These are phyloP conservation scores for Colletotrichum graminicola DNA, from an alignment of 2,329 filamentous ascomycete species.

Conservation along the genomic window DNA sequence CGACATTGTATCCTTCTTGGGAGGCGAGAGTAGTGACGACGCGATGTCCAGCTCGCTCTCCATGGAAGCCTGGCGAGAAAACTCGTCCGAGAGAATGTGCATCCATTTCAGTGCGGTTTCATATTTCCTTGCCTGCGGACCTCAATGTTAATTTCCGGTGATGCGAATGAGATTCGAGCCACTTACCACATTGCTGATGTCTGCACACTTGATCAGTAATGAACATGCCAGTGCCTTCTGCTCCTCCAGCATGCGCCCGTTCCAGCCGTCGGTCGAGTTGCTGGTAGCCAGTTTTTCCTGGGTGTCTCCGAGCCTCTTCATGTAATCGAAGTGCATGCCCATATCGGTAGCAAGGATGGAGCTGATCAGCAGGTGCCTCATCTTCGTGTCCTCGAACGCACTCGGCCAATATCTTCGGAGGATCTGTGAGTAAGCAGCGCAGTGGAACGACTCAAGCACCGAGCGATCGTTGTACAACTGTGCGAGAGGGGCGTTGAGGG, in stretches of 20 bases:
- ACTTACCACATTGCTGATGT: slow-evolving; percentile 97
- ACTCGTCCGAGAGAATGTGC: slow-evolving; percentile 93
- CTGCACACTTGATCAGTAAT: slow-evolving; percentile 95
- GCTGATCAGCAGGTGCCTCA: slow-evolving; percentile 94
- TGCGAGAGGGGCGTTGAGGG: slow-evolving; percentile 90
- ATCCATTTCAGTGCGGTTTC: slow-evolving; percentile 90
- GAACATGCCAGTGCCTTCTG: slow-evolving; percentile 87
- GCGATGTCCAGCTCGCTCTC: slow-evolving; percentile 88
- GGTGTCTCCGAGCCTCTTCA: slow-evolving; percentile 85
- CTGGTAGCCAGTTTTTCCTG: slow-evolving; percentile 82
- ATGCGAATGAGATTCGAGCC: not conserved
- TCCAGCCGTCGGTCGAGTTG: slow-evolving; percentile 79
- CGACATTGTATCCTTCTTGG: slow-evolving; percentile 85
- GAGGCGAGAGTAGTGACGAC: slow-evolving; percentile 87
- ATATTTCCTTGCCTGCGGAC: slow-evolving; percentile 81
- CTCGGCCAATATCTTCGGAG: slow-evolving; percentile 91
- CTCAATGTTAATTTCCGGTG: slow-evolving; percentile 43
- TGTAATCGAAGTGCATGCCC: slow-evolving; percentile 97
- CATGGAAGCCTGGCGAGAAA: slow-evolving; percentile 92
- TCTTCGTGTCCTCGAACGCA: slow-evolving; percentile 80
- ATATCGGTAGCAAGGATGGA: slow-evolving; percentile 98
- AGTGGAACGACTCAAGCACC: slow-evolving; percentile 96
- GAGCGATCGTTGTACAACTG: slow-evolving; percentile 98
- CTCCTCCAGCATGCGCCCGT: slow-evolving; percentile 79
- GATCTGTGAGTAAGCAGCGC: slow-evolving; percentile 96